Evolutionary conservation across 305 asterid genomes (phyloP).

Genomic region (Fraxinus sp.): DNA sequence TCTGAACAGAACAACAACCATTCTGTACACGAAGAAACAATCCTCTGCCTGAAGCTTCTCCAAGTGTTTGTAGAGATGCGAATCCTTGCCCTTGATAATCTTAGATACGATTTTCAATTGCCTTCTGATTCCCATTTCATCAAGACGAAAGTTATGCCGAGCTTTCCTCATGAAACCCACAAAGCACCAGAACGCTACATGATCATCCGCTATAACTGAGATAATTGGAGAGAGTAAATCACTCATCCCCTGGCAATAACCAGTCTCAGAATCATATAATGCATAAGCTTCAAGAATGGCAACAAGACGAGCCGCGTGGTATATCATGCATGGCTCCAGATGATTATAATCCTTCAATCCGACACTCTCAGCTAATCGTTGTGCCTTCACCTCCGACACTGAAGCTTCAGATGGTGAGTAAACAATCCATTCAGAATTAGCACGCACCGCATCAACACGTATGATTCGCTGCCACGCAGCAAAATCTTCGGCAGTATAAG

Average conservation of each 20-base stretch:
- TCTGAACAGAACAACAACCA: constrained; percentile 74
- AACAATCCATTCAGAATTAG: constrained; percentile 65
- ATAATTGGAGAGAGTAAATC: constrained; percentile 77
- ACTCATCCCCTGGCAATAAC: constrained; percentile 87
- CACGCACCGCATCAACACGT: constrained; percentile 83
- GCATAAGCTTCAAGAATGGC: constrained; percentile 77
- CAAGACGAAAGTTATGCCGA: constrained; percentile 74
- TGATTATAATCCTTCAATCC: constrained; percentile 68
- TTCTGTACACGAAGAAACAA: constrained; percentile 74
- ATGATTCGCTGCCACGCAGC: constrained; percentile 82
- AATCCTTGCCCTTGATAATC: constrained; percentile 64
- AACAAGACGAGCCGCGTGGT: constrained; percentile 74
- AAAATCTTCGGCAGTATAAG: constrained; percentile 60
- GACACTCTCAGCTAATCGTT: constrained; percentile 53
- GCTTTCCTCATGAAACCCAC: constrained; percentile 83
- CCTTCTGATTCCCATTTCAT: constrained; percentile 68
- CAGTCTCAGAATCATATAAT: constrained; percentile 61
- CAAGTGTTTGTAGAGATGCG: constrained; percentile 63
- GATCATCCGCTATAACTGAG: constrained; percentile 65
- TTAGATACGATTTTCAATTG: constrained; percentile 61
- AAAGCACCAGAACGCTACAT: constrained; percentile 75
- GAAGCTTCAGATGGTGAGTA: constrained; percentile 76
- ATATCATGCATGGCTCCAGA: constrained; percentile 64
- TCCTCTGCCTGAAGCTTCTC: constrained; percentile 80
- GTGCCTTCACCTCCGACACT: constrained; percentile 62